Percentiles rank a stretch among this genome's conserved stretches.
Conservation (phyloP, 805 yeast species). For the Pichia kluyveri region DNA sequence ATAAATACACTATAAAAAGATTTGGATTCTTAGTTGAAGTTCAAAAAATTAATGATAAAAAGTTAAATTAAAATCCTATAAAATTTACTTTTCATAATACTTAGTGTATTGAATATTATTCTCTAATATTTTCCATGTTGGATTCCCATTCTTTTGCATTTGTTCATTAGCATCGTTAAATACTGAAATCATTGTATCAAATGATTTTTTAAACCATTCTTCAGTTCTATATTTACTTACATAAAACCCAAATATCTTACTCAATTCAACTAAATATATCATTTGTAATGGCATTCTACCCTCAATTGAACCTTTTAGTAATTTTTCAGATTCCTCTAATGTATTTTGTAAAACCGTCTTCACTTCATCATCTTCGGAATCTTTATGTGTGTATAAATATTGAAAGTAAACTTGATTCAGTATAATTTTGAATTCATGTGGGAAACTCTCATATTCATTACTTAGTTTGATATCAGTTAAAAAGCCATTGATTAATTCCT, state of each 20-base stretch:
- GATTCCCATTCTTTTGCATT: not conserved
- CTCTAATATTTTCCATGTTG: not conserved
- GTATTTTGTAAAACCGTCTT: not conserved
- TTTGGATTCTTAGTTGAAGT: slow-evolving; percentile 47
- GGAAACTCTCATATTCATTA: not conserved
- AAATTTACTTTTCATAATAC: no score
- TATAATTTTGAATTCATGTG: not conserved
- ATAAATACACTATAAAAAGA: slow-evolving; percentile 51
- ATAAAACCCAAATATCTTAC: slow-evolving; percentile 8
- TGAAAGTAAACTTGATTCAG: slow-evolving; percentile 1
- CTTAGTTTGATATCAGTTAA: not conserved
- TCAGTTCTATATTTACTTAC: not conserved
- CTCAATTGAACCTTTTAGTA: not conserved
- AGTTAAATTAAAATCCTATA: not conserved
- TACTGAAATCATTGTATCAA: not conserved
- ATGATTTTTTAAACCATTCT: slow-evolving; percentile 5
- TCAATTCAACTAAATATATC: slow-evolving; percentile 5
- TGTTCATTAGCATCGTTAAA: not conserved
- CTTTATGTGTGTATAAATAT: not conserved
- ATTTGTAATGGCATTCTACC: slow-evolving; percentile 1
- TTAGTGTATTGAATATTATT: no score
- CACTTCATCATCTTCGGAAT: not conserved
- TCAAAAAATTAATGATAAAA: slow-evolving; percentile 4
- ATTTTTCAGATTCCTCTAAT: not conserved
- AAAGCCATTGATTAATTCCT: not conserved